Conservation (phyloP, 495 filamentous ascomycete species). For the Letharia columbiana region DNA sequence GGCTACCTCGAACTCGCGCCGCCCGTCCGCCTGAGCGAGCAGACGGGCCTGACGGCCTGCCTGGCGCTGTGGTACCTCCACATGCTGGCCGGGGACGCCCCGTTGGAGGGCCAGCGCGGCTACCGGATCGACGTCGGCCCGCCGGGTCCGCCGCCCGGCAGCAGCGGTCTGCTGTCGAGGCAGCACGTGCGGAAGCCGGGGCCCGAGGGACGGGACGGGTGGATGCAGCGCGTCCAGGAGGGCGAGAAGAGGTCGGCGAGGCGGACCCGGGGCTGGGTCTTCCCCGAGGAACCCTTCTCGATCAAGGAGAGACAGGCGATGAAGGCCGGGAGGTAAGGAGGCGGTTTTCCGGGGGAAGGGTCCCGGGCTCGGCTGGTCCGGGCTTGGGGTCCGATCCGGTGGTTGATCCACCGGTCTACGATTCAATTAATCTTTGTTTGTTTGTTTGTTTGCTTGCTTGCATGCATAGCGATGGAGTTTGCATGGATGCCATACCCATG, state of each 20-base stretch:
- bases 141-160: constrained; percentile 47
- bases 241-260: constrained; percentile 80
- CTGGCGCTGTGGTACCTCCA: constrained; percentile 69
- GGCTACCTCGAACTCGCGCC: constrained; percentile 71
- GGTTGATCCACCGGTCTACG: background rate
- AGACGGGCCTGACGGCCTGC: constrained; percentile 51
- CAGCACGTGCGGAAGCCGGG: constrained; percentile 57
- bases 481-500: too few relatives aligned
- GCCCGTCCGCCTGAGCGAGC: constrained; percentile 45
- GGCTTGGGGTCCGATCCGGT: background rate
- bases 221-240: constrained; percentile 79
- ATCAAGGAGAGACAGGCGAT: background rate
- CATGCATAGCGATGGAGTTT: constrained; percentile 1
- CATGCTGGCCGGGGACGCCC: constrained; percentile 72
- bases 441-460: too few relatives aligned
- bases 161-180: background rate
- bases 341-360: too few relatives aligned
- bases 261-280: constrained; percentile 72
- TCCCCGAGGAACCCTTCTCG: constrained; percentile 52
- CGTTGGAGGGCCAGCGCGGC: constrained; percentile 54
- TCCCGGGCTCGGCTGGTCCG: background rate
- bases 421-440: too few relatives aligned
- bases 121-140: constrained; percentile 75
- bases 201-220: constrained; percentile 57
- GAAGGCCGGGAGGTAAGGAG: background rate